Evolutionary conservation across 2,329 filamentous ascomycete species (phyloP), one percentile per base, ranked within the genome.

Genomic region (Penicillium occitanis): DNA sequence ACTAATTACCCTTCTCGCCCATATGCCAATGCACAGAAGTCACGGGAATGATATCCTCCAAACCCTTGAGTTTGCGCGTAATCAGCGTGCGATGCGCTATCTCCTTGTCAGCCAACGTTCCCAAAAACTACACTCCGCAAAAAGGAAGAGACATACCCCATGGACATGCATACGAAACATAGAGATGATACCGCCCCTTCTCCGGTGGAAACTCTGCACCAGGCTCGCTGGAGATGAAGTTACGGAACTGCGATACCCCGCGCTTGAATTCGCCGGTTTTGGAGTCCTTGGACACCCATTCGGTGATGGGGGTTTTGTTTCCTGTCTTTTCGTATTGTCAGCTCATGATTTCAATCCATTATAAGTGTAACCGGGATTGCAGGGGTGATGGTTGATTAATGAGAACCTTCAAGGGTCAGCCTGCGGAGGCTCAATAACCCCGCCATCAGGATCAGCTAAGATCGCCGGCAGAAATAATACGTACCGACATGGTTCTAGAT

Each of bases 11-110:
- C 80, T 81, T 87, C 74, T 81, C 88, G 68, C 72, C 88, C 82
- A 98, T 88, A 73, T 97, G 90, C 94, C 93, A 98, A 80, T 97
- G 93, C 63, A 97, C 93, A n/a, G 87, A 88, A 0, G 92, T 95
- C 67, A 87, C 84, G 5, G 87, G 82, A 71, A 99, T 89, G 70
- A 95, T 85, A 65, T 96, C 90, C 72, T 98, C 91, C 0, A 99
- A 85, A 0, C 94, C 95, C 82, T 98, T 99, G 73, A 99, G 85
- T 77, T 92, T 90, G 66, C 94, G 87, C 2, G 91, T 90, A 71
- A 98, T 97, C 70, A 98, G 84, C 0, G 92, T 90, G 51, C 95
- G 89, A 74, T 92, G 92, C 5, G 94, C 93, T 88, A 79, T 25
- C 11, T 48, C 22, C 4, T 48, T 30, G 11, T 57, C 11, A 57